phyloP scores from a whole-genome alignment of 78 protist species.

The Salpingoeca rosetta region DNA sequence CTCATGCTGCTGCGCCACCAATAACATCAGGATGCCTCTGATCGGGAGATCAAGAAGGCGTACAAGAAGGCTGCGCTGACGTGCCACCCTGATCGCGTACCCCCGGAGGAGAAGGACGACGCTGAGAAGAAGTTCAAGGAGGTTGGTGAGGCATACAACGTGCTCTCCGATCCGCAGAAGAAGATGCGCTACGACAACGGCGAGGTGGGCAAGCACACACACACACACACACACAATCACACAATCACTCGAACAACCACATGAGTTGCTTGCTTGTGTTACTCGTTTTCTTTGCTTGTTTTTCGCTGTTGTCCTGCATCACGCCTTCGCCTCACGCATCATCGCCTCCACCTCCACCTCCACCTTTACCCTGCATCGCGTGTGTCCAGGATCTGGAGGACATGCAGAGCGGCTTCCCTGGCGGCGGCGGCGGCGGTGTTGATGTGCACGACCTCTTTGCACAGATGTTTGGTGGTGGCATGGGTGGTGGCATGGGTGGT shows the following conservation, averaged over 20 bases:
- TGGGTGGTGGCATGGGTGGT: neutral
- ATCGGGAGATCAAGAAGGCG: constrained; percentile 7
- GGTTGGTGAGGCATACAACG: constrained; percentile 21
- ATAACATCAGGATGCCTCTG: neutral
- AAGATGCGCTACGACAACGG: constrained; percentile 18
- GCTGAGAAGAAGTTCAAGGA: constrained; percentile 17
- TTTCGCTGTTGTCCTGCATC: no score
- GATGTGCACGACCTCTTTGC: neutral
- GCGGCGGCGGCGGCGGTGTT: neutral
- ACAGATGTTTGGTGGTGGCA: neutral
- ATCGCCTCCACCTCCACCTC: neutral
- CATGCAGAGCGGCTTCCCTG: neutral
- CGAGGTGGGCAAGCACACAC: no score
- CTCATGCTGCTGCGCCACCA: no score
- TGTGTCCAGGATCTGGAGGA: neutral
- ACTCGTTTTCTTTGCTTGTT: no score
- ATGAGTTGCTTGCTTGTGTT: no score
- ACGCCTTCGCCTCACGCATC: no score
- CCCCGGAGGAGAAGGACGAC: neutral
- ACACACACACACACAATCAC: no score
- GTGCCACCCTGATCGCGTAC: constrained; percentile 1
- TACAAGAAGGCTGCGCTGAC: constrained; percentile 4
- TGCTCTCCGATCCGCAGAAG: constrained; percentile 21
- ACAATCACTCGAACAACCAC: no score
- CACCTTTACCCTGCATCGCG: neutral